Evolutionary conservation across 2,329 filamentous ascomycete species (phyloP), one percentile per base, ranked within the genome.

Genomic region (Stachybotrys echinatus): DNA sequence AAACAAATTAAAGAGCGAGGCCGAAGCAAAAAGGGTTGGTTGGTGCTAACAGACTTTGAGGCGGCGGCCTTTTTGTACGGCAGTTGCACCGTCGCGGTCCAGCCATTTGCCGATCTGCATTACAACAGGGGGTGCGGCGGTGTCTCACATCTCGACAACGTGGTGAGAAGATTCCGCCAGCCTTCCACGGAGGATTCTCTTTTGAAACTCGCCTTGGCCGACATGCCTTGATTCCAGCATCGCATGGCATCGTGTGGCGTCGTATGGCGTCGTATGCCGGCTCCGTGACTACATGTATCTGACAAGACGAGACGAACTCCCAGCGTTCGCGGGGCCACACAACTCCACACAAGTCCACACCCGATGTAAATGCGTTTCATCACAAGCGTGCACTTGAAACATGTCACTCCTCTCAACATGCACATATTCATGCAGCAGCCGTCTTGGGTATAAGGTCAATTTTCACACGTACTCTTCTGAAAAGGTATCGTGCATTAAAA

Each of bases 1-100:
- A 34, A 34, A 8, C 10, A 14, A 34, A 34, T 8, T 8, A 34
- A 14, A 34, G 54, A 48, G 46, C 34, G 20, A 55, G 52, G 27
- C 10, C 14, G 27, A 34, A 34, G 27, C 10, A 34, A 34, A 34
- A 34, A 14, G 27, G 27, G 27, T 10, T 14, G 5, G 10, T 14
- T 34, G 27, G 27, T 34, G 27, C 27, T 34, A 34, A 34, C 14
- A 14, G 27, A 8, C 10, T 14, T 14, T 14, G 27, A 34, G 14
- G 27, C 27, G 27, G 27, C 10, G 10, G 27, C 10, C 10, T 10
- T 34, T 34, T 34, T 34, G 27, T n/a, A 34, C 27, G 27, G 27
- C 27, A 34, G 14, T 34, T 34, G 27, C 10, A 14, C 10, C 27
- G 27, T 34, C 27, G 27, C 27, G 14, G 27, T 34, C 27, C 27